A percentile compares a stretch with the other conserved stretches of the same genome.
phyloP scores from a whole-genome alignment of 208 protist species.

The Acanthamoeba triangularis region DNA sequence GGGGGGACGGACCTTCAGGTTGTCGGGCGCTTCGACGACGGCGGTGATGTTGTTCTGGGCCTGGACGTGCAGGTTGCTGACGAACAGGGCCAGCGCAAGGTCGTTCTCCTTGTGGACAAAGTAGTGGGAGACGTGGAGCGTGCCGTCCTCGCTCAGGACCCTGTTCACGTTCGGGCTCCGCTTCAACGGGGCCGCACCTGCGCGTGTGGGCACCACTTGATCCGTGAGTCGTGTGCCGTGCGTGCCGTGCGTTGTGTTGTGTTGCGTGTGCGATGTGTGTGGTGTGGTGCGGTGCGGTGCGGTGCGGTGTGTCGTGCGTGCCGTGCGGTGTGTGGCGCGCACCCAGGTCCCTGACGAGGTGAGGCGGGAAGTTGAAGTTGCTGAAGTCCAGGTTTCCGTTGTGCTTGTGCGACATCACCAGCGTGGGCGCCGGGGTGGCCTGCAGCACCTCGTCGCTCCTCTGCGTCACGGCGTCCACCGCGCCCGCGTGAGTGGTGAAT shows the following conservation, averaged over 20 bases:
- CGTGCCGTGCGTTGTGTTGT: too few relatives aligned
- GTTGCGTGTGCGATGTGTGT: background rate
- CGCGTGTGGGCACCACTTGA: background rate
- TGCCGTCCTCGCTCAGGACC: background rate
- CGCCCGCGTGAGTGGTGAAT: background rate
- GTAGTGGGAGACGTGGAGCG: slow-evolving; percentile 5
- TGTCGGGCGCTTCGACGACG: slow-evolving; percentile 1
- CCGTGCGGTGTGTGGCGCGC: background rate
- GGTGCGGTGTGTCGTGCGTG: background rate
- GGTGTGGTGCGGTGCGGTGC: too few relatives aligned
- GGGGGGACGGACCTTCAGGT: background rate
- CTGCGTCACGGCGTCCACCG: background rate
- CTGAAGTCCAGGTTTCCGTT: slow-evolving; percentile 69
- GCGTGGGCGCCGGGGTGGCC: background rate
- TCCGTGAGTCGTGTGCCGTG: background rate
- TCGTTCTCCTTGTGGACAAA: slow-evolving; percentile 46
- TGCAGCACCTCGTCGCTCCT: background rate
- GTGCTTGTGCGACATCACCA: slow-evolving; percentile 26
- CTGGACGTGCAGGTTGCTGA: background rate
- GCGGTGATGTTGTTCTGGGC: slow-evolving; percentile 1
- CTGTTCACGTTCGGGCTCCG: background rate
- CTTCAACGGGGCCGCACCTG: background rate
- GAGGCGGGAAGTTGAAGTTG: slow-evolving; percentile 62
- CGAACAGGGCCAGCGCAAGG: background rate
- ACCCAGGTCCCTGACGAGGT: background rate